A percentile compares a stretch with the other conserved stretches of the same genome.
phyloP scores from a whole-genome alignment of 1,284 basidiomycete species.

The Cystobasidium slooffiae region DNA sequence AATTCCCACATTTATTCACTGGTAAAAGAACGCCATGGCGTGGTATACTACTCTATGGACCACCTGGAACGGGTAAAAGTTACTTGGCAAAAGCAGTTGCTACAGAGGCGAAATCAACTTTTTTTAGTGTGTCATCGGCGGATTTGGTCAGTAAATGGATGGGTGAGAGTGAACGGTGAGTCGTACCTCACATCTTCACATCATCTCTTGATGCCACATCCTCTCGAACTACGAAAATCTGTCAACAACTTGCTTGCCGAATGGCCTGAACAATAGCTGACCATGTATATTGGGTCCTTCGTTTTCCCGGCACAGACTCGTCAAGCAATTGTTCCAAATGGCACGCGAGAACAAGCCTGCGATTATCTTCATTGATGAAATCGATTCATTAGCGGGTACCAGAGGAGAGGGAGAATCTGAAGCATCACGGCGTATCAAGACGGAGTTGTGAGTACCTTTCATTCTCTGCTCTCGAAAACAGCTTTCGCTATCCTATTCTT shows the following conservation, averaged over 20 bases:
- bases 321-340: conserved; percentile 95
- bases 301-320: conserved; percentile 66
- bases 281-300: background rate
- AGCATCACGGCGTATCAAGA: conserved; percentile 94
- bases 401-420: conserved; percentile 96
- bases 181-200: conserved; percentile 35
- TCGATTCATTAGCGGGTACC: conserved; percentile 93
- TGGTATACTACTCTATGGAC: conserved; percentile 94
- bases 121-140: conserved; percentile 88
- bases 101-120: conserved; percentile 97
- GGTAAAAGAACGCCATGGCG: conserved; percentile 97
- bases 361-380: conserved; percentile 99
- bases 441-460: conserved; percentile 69
- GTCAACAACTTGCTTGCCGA: background rate
- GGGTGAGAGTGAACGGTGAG: conserved; percentile 92
- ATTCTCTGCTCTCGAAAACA: too few species aligned
- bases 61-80: conserved; percentile 92
- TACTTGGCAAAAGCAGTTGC: conserved; percentile 97
- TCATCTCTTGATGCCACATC: background rate
- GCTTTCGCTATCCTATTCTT: conserved; percentile 17
- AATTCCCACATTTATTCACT: conserved; percentile 97
- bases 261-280: background rate
- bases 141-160: conserved; percentile 99
- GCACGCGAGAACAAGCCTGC: conserved; percentile 94
- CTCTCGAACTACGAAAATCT: too few species aligned